Percentiles rank a stretch among this genome's conserved stretches.
These are phyloP conservation scores for Paecilomyces dactylethromorphus DNA, from an alignment of 2,329 filamentous ascomycete species.

Conservation along the genomic window DNA sequence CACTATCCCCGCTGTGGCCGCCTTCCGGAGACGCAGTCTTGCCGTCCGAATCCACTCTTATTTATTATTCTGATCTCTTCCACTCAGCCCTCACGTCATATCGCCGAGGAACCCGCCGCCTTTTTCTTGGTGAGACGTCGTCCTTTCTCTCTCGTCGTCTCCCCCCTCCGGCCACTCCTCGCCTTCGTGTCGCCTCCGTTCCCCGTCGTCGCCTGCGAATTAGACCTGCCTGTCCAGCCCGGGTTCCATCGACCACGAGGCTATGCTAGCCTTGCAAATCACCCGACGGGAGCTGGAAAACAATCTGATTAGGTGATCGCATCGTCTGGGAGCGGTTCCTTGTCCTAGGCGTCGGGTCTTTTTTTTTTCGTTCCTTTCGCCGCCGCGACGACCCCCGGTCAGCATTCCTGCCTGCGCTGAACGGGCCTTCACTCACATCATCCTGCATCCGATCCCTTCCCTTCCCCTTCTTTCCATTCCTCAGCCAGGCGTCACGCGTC, in stretches of 20 bases:
- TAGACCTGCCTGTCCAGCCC: not conserved
- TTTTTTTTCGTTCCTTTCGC: slow-evolving; percentile 1
- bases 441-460: slow-evolving; percentile 16
- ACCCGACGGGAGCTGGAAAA: slow-evolving; percentile 21
- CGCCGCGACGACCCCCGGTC: not conserved
- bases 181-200: slow-evolving; percentile 1
- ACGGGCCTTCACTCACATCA: slow-evolving; percentile 19
- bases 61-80: slow-evolving; percentile 6
- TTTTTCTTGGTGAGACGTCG: not conserved
- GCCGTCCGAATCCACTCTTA: slow-evolving; percentile 3
- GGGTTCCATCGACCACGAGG: slow-evolving; percentile 16
- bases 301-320: slow-evolving; percentile 17
- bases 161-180: too few species aligned
- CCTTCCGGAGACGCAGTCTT: not conserved
- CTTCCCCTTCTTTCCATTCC: slow-evolving; percentile 14
- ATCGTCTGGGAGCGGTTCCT: slow-evolving; percentile 10
- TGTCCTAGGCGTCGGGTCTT: not conserved
- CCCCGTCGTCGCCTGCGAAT: slow-evolving; percentile 4
- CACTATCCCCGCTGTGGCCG: slow-evolving; percentile 4
- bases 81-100: slow-evolving; percentile 1
- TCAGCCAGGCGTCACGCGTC: slow-evolving; percentile 5
- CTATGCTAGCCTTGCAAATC: slow-evolving; percentile 27
- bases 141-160: not conserved
- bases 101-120: not conserved
- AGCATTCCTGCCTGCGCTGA: slow-evolving; percentile 6